Percentiles rank a stretch among this genome's conserved stretches.
phyloP scores from a whole-genome alignment of 352 stramenopile species.

The Globisporangium spinosum region DNA sequence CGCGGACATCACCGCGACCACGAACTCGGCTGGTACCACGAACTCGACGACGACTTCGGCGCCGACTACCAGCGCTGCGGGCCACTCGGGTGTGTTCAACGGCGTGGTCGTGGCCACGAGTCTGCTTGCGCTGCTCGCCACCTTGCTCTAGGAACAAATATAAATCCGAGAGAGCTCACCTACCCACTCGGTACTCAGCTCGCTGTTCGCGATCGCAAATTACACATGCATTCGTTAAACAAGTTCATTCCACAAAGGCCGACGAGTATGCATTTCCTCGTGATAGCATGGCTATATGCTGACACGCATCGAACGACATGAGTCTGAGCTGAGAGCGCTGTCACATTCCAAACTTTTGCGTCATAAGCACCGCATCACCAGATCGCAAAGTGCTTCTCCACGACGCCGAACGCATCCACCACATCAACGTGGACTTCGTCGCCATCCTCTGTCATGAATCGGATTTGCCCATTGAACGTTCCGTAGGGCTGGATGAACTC shows the following conservation, averaged over 20 bases:
- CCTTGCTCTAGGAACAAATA: conserved; percentile 1
- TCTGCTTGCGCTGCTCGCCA: conserved; percentile 9
- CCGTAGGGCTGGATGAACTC: conserved; percentile 48
- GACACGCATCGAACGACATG: neutral
- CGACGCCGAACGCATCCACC: conserved; percentile 36
- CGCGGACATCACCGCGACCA: neutral
- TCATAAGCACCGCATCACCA: conserved; percentile 22
- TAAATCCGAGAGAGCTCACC: neutral
- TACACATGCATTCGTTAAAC: neutral
- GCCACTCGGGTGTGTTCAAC: neutral
- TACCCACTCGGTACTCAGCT: no score
- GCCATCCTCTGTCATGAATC: conserved; percentile 14
- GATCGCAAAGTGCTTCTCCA: conserved; percentile 39
- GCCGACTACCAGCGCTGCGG: neutral
- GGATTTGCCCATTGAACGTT: conserved; percentile 21
- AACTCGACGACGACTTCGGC: conserved; percentile 4
- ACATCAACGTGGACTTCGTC: conserved; percentile 23
- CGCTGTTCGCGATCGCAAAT: neutral
- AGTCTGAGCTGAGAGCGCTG: no score
- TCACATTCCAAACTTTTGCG: no score
- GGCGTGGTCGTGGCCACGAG: conserved; percentile 6
- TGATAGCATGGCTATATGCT: neutral
- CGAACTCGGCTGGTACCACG: neutral
- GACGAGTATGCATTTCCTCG: neutral
- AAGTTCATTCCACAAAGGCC: neutral